These are phyloP conservation scores for Didymella sp. DNA, from an alignment of 2,329 filamentous ascomycete species.

Conservation along the genomic window DNA sequence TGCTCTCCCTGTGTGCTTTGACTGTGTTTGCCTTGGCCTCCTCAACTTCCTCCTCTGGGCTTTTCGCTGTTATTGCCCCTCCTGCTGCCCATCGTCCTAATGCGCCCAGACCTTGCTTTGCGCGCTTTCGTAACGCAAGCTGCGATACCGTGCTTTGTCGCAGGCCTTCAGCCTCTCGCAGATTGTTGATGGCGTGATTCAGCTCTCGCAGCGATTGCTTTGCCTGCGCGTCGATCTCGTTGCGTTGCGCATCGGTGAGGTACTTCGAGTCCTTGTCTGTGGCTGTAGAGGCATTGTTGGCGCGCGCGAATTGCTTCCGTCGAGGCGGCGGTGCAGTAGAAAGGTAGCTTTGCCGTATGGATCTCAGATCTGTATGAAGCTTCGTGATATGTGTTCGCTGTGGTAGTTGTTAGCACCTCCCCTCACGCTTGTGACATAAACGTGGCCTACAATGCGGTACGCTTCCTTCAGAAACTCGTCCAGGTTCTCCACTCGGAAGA, in stretches of 20 bases:
- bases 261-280: conserved; percentile 59
- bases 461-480: conserved; percentile 94
- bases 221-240: conserved; percentile 85
- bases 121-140: conserved; percentile 74
- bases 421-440: conserved; percentile 20
- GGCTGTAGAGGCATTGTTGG: conserved; percentile 37
- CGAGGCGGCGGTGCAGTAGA: conserved; percentile 74
- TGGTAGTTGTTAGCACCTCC: conserved; percentile 27
- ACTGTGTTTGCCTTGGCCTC: conserved; percentile 73
- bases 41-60: conserved; percentile 71
- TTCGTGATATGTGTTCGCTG: conserved; percentile 86
- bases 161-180: conserved; percentile 82
- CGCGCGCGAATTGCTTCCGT: conserved; percentile 56
- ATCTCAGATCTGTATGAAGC: conserved; percentile 78
- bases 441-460: conserved; percentile 78
- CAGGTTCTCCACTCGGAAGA: conserved; percentile 56
- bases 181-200: conserved; percentile 77
- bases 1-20: conserved; percentile 76
- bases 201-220: conserved; percentile 86
- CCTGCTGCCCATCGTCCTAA: conserved; percentile 72
- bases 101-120: conserved; percentile 66
- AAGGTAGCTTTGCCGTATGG: conserved; percentile 89
- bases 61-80: conserved; percentile 60
- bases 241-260: conserved; percentile 81
- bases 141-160: conserved; percentile 77